Evolutionary conservation across 371 early-diverging fungal genomes (phyloP).

Genomic region (Lichtheimia corymbifera): DNA sequence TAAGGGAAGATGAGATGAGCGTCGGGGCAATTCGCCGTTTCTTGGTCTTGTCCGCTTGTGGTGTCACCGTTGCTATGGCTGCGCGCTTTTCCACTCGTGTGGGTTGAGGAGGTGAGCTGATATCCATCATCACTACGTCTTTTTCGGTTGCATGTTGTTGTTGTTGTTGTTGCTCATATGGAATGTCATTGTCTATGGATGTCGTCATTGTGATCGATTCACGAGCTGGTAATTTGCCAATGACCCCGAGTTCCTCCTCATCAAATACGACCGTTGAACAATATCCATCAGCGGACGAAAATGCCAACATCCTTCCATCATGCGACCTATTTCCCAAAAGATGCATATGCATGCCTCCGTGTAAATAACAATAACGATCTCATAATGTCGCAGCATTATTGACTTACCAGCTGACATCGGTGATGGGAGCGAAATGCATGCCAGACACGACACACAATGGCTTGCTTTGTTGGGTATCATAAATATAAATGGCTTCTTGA

Average conservation of each 20-base stretch:
- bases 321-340: slow-evolving; percentile 50
- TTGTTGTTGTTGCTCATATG: background rate
- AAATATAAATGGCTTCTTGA: slow-evolving; percentile 82
- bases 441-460: slow-evolving; percentile 79
- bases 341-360: too few species aligned
- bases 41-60: slow-evolving; percentile 3
- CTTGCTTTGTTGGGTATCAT: slow-evolving; percentile 78
- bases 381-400: slow-evolving; percentile 1
- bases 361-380: background rate
- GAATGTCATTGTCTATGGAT: background rate
- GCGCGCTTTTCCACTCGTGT: slow-evolving; percentile 8
- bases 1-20: slow-evolving; percentile 19
- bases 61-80: slow-evolving; percentile 6
- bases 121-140: slow-evolving; percentile 35
- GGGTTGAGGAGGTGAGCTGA: slow-evolving; percentile 10
- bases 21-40: slow-evolving; percentile 46
- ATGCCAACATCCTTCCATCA: slow-evolving; percentile 73
- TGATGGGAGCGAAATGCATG: slow-evolving; percentile 88
- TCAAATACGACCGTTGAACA: slow-evolving; percentile 83
- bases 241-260: slow-evolving; percentile 56
- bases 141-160: background rate
- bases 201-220: slow-evolving; percentile 3
- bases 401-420: slow-evolving; percentile 83
- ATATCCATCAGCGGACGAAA: slow-evolving; percentile 90
- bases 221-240: slow-evolving; percentile 21